Base-by-base conservation (phyloP, 495 filamentous ascomycete genomes). In the Diplogelasinospora grovesii region DNA sequence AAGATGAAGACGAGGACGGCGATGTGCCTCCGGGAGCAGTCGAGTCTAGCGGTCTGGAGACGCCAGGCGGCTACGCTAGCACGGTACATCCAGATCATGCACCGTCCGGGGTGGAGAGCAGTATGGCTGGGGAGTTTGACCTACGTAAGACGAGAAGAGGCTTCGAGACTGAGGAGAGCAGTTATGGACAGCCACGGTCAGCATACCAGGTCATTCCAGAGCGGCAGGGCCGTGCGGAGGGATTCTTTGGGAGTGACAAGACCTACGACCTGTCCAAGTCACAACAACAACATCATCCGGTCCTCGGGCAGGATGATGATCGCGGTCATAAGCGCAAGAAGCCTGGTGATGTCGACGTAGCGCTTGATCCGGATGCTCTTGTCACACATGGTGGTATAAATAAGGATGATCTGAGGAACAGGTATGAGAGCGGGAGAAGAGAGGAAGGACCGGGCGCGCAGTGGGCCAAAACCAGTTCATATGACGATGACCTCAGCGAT, bases 231-330 rank as follows among this genome's bases (percentile, higher is more conserved):
- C 77, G 81, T 34, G 77, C 85, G 11, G 83, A 90, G 46, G 92
- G 92, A 28, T 97, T 97, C 72, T 97, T 98, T 56, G 92, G 92
- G 26, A 86, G 88, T 43, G 92, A 98, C 50, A 81, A 84, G 50
- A 82, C 81, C 10, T 98, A 98, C 62, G 88, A 97, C 64, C 74
- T 98, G 32, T 60, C 68, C 34, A 64, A 61, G 46, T 2, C 66
- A 51, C 27, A 60, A 66, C 7, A 14, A 10, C 41, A 6, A n/a
- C 9, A 15, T 2, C 28, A 42, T 5, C 74, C 74, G 34, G 75
- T 92, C 8, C 74, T 97, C 2, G 92, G 89, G 8, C 78, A 78
- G 43, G 85, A 90, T 6, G 87, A 94, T 41, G 27, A 79, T 40
- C 14, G 61, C 50, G 75, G 63, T 43, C 73, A 82, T 41, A 89